Base-by-base conservation (phyloP, 176 grass and related monocot species). In the Carex kokanica region DNA sequence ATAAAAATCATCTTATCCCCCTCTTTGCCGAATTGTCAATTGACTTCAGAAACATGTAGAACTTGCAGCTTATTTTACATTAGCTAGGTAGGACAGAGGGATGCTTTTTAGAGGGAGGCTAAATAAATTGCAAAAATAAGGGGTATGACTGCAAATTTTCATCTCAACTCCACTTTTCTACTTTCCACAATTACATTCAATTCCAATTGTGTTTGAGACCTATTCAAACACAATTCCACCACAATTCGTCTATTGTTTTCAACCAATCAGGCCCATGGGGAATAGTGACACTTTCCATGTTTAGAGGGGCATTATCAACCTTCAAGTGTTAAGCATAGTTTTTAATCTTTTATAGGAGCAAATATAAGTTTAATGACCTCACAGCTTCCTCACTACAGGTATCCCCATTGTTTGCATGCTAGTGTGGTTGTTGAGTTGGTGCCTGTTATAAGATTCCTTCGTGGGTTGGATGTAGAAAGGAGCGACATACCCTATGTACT, bases 401-500 rank as follows among this genome's bases (percentile, higher is more conserved):
- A 90, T 72, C 95, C 95, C 0, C 92, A 94, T 34, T 91, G 87
- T 85, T 91, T 98, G 73, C 95, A 95, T 78, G 92, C 95, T 62
- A 94, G 92, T 78, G 92, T 98, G 52, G 89, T 94, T 80, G 95
- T 93, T 85, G 95, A 98, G 66, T 88, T 98, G 74, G 75, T 85
- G 6, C 92, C 95, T 58, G 59, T 95, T 56, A 81, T 93, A 84
- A 94, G 85, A 73, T 90, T 90, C 32, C 86, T 98, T 63, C 92
- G 92, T 27, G 95, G 95, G 34, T 93, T 98, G 70, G 95, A 98
- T 60, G 90, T 98, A 45, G 95, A 98, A 62, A 92, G 95, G 78
- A 85, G 78, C 49, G 95, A 98, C 90, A 78, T 98, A 25, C 92
- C 92, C 3, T 92, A 89, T 58, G 95, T 98, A 64, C 89, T 98